Conservation (phyloP, 495 filamentous ascomycete species). For the Podospora pseudoanserina region DNA sequence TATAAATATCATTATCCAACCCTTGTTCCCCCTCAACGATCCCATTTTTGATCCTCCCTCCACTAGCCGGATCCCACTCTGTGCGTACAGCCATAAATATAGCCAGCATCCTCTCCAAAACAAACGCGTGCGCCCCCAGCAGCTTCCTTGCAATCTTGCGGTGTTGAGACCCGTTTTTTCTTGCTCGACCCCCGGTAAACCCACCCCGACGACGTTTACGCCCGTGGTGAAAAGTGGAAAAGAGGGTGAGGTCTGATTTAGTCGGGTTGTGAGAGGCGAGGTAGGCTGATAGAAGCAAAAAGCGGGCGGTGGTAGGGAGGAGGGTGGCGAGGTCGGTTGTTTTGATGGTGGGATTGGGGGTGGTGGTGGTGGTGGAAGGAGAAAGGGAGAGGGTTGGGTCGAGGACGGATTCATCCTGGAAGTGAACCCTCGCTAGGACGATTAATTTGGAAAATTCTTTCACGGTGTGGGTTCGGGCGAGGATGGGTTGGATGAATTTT, state of each 20-base stretch:
- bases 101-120: constrained; percentile 80
- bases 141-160: constrained; percentile 68
- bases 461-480: constrained; percentile 59
- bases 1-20: constrained; percentile 60
- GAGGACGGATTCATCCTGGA: constrained; percentile 71
- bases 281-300: constrained; percentile 83
- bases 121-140: constrained; percentile 73
- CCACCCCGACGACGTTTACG: constrained; percentile 39
- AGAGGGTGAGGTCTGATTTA: constrained; percentile 71
- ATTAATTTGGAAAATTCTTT: constrained; percentile 81
- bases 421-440: constrained; percentile 65
- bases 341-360: constrained; percentile 15
- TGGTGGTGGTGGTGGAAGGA: constrained; percentile 15
- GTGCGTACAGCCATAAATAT: constrained; percentile 79
- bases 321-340: constrained; percentile 38
- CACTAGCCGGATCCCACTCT: constrained; percentile 50
- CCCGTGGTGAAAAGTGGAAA: constrained; percentile 71
- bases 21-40: constrained; percentile 26
- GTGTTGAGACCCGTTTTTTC: constrained; percentile 45
- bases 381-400: constrained; percentile 62
- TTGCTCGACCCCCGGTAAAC: constrained; percentile 29
- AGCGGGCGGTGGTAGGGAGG: constrained; percentile 76
- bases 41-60: neutral
- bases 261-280: constrained; percentile 86
- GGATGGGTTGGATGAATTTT: constrained; percentile 63